Percentiles rank a stretch among this genome's conserved stretches.
Conservation (phyloP, 768 basidiomycete species). For the Rubroboletus pulcherrimus region DNA sequence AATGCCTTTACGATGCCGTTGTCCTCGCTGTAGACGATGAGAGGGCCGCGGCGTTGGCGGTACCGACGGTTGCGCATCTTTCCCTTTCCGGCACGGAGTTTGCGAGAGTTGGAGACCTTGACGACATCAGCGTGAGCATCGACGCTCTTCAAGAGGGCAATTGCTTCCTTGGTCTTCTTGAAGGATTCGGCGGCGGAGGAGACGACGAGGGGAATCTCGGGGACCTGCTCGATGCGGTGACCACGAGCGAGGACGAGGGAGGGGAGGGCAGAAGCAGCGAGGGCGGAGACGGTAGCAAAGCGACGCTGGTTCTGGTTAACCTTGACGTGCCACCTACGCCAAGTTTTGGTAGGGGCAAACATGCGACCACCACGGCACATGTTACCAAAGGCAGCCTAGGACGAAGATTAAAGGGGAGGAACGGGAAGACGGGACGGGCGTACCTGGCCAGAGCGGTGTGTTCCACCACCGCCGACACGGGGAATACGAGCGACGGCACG, state of each 20-base stretch:
- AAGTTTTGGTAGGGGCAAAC: conserved; percentile 99
- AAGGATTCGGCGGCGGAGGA: conserved; percentile 75
- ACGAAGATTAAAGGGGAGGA: conserved; percentile 1
- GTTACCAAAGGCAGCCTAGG: conserved; percentile 97
- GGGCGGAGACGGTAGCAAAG: conserved; percentile 95
- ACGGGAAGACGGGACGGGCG: background rate
- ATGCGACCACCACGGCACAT: conserved; percentile 99
- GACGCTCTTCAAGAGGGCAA: conserved; percentile 86
- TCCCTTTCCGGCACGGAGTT: conserved; percentile 94
- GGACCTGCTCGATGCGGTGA: conserved; percentile 95
- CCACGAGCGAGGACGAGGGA: conserved; percentile 98
- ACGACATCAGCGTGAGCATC: conserved; percentile 88
- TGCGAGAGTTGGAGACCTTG: conserved; percentile 97
- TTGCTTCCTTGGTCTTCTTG: conserved; percentile 96
- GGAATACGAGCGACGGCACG: conserved; percentile 99
- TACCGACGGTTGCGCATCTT: conserved; percentile 96
- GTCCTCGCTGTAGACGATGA: conserved; percentile 96
- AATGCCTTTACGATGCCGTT: conserved; percentile 97
- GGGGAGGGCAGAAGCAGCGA: conserved; percentile 93
- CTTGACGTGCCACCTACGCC: conserved; percentile 99
- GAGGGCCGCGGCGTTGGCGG: conserved; percentile 95
- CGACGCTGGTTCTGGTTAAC: conserved; percentile 99
- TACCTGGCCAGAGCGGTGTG: conserved; percentile 96
- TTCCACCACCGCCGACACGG: conserved; percentile 98
- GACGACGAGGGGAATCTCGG: conserved; percentile 95